These are phyloP conservation scores for Hysterium pulicare DNA, from an alignment of 2,329 filamentous ascomycete species.

Conservation along the genomic window DNA sequence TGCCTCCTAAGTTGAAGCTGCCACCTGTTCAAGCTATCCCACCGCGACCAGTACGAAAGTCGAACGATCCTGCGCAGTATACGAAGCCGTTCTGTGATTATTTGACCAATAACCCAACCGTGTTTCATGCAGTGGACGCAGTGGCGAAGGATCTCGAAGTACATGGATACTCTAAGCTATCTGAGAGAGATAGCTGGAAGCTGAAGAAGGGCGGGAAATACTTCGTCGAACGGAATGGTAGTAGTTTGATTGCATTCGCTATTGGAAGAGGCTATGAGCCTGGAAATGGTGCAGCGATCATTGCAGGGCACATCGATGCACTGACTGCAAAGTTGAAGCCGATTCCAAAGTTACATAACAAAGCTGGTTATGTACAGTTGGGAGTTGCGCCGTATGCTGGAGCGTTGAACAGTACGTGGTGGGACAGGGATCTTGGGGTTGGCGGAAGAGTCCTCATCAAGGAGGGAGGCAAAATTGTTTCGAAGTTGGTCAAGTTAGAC, in stretches of 20 bases:
- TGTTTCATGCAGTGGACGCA: slow-evolving; percentile 84
- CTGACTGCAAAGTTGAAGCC: slow-evolving; percentile 89
- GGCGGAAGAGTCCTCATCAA: slow-evolving; percentile 85
- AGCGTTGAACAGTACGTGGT: slow-evolving; percentile 85
- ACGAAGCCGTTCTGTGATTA: slow-evolving; percentile 84
- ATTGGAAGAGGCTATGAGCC: slow-evolving; percentile 76
- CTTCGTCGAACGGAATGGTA: slow-evolving; percentile 81
- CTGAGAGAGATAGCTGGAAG: slow-evolving; percentile 78
- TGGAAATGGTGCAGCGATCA: slow-evolving; percentile 82
- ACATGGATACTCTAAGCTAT: slow-evolving; percentile 74
- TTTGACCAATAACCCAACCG: slow-evolving; percentile 83
- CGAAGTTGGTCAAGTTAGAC: slow-evolving; percentile 81
- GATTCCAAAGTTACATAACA: slow-evolving; percentile 77
- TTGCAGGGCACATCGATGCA: slow-evolving; percentile 91
- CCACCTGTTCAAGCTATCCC: slow-evolving; percentile 15
- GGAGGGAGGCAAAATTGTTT: slow-evolving; percentile 72
- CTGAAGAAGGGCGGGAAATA: slow-evolving; percentile 82
- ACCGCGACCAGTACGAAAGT: slow-evolving; percentile 12
- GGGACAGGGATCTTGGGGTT: slow-evolving; percentile 90
- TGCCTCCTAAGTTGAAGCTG: slow-evolving; percentile 33
- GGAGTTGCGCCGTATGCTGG: slow-evolving; percentile 93
- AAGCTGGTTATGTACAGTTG: slow-evolving; percentile 82
- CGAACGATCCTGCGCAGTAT: slow-evolving; percentile 48
- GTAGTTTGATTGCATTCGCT: slow-evolving; percentile 78
- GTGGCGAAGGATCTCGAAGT: slow-evolving; percentile 70